phyloP scores from a whole-genome alignment of 2,329 filamentous ascomycete species.

The Diaporthe vaccinii region DNA sequence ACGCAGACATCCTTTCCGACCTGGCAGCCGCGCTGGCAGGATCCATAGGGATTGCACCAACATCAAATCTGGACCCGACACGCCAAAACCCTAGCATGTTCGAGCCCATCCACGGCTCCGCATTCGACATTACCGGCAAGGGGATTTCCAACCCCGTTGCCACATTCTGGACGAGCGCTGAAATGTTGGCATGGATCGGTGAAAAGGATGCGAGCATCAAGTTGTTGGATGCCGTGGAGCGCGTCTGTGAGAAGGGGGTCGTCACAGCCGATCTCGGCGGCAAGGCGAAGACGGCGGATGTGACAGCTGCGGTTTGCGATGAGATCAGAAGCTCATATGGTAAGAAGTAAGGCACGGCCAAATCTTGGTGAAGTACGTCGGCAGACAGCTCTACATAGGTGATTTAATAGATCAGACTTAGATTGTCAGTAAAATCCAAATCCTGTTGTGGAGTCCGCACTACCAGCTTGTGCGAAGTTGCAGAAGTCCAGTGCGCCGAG shows the following conservation, averaged over 20 bases:
- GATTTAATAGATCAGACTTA: neutral
- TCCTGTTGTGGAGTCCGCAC: conserved; percentile 38
- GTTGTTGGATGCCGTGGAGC: conserved; percentile 64
- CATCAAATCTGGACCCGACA: conserved; percentile 72
- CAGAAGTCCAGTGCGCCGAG: conserved; percentile 43
- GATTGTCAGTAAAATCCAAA: conserved; percentile 37
- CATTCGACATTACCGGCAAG: conserved; percentile 67
- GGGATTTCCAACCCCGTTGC: conserved; percentile 67
- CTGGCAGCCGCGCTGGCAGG: conserved; percentile 77
- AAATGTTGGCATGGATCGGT: conserved; percentile 68
- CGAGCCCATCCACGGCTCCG: conserved; percentile 69
- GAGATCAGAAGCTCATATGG: conserved; percentile 40
- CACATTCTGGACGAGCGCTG: conserved; percentile 66
- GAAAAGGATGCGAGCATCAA: conserved; percentile 60
- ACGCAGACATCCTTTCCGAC: conserved; percentile 75
- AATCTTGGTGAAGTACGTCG: no score
- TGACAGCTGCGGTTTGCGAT: conserved; percentile 43
- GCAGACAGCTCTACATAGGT: neutral
- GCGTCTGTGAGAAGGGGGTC: conserved; percentile 62
- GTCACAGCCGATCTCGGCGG: conserved; percentile 66
- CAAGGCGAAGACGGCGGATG: conserved; percentile 43
- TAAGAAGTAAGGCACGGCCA: conserved; percentile 6
- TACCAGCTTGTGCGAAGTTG: conserved; percentile 43
- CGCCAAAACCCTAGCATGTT: conserved; percentile 67
- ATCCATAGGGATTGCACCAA: conserved; percentile 77